phyloP scores from a whole-genome alignment of 176 grass and related monocot species.

The Raddia guianensis region DNA sequence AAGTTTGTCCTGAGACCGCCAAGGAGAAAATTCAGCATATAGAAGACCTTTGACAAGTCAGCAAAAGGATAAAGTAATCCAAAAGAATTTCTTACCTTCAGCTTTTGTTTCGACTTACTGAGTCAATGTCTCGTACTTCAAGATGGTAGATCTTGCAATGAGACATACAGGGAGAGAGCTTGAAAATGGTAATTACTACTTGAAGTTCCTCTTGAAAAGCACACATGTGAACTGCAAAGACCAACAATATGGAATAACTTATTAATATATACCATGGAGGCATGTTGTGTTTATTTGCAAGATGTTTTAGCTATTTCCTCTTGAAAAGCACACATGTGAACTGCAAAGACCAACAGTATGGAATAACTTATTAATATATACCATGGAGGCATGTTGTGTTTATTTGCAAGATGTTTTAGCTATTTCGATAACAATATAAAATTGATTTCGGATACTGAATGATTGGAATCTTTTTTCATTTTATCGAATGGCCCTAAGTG shows the following conservation, averaged over 20 bases:
- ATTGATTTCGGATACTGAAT: neutral
- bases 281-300: neutral
- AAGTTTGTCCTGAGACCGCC: no score
- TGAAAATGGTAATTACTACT: neutral
- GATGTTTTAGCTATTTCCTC: neutral
- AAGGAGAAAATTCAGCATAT: neutral
- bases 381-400: neutral
- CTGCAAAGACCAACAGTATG: neutral
- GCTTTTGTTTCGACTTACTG: neutral
- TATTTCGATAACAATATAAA: neutral
- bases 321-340: neutral
- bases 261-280: neutral
- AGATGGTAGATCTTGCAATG: neutral
- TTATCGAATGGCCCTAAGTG: neutral
- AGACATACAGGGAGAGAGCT: neutral
- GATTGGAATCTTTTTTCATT: neutral
- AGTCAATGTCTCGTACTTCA: neutral
- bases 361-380: neutral
- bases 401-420: neutral
- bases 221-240: neutral
- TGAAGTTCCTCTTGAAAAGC: neutral
- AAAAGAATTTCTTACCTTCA: no score
- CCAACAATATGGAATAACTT: neutral
- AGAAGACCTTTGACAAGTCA: neutral
- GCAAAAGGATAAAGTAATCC: neutral